These are phyloP conservation scores for Dalechampia spathulata DNA, from an alignment of 441 rosid species.

Conservation along the genomic window DNA sequence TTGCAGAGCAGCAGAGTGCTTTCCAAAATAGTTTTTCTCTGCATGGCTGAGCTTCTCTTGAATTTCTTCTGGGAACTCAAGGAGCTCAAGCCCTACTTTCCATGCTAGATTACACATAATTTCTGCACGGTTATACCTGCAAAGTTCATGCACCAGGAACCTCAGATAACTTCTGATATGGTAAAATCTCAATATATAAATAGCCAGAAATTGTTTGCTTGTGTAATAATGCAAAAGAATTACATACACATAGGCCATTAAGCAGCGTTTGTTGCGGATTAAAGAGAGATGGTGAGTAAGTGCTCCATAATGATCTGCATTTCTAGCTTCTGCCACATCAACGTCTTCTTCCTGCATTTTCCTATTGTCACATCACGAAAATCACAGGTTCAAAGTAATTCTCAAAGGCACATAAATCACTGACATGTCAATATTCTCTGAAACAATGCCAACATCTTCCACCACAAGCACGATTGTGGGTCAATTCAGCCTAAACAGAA, in stretches of 20 bases:
- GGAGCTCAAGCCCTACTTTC: conserved; percentile 68
- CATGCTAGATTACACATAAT: conserved; percentile 62
- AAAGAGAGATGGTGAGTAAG: conserved; percentile 79
- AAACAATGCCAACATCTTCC: background rate
- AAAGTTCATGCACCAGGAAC: conserved; percentile 1
- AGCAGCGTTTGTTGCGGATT: conserved; percentile 80
- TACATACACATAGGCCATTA: conserved; percentile 77
- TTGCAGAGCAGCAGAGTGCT: conserved; percentile 56
- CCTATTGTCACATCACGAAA: conserved; percentile 27
- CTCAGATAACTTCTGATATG: no score
- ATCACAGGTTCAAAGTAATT: background rate
- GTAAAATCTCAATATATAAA: conserved; percentile 7
- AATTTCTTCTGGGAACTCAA: conserved; percentile 70
- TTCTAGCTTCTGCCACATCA: conserved; percentile 67
- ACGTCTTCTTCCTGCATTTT: conserved; percentile 84
- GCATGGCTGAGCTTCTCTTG: conserved; percentile 55
- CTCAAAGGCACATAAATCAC: background rate
- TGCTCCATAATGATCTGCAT: conserved; percentile 84
- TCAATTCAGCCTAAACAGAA: background rate
- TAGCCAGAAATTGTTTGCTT: conserved; percentile 4
- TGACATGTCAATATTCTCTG: background rate
- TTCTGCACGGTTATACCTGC: conserved; percentile 79
- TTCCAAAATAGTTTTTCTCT: conserved; percentile 64
- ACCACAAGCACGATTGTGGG: background rate
- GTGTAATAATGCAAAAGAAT: conserved; percentile 3